A percentile compares a stretch with the other conserved stretches of the same genome.
Conservation (phyloP, 371 early-diverging fungal species). For the Phascolomyces articulosus region DNA sequence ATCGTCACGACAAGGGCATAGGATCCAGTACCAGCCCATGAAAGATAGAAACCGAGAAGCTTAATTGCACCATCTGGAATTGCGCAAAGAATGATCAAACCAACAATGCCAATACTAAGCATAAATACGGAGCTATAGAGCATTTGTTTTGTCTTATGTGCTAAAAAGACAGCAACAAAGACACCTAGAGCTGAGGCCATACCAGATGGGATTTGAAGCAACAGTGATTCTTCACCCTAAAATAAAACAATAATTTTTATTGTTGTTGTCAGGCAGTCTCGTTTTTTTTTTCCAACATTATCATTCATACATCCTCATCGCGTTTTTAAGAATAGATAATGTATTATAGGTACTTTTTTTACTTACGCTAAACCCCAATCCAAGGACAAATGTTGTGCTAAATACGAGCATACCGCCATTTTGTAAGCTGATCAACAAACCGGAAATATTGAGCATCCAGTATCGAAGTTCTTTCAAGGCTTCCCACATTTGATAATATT, state of each 20-base stretch:
- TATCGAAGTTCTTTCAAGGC: constrained; percentile 30
- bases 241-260: neutral
- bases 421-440: constrained; percentile 27
- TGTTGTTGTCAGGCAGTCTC: too few species aligned
- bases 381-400: constrained; percentile 26
- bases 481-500: constrained; percentile 31
- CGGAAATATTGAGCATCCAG: constrained; percentile 26
- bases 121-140: constrained; percentile 8
- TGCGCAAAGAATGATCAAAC: constrained; percentile 27
- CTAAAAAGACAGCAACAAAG: constrained; percentile 6
- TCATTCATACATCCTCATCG: neutral
- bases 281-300: neutral
- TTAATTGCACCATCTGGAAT: constrained; percentile 28
- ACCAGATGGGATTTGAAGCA: constrained; percentile 26
- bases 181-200: constrained; percentile 14
- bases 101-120: constrained; percentile 19
- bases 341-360: neutral
- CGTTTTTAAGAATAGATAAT: neutral
- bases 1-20: constrained; percentile 26
- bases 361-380: constrained; percentile 32
- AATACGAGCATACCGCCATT: constrained; percentile 40
- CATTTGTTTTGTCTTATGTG: constrained; percentile 10
- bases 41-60: constrained; percentile 30
- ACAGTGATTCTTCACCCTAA: constrained; percentile 21
- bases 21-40: constrained; percentile 24